These are phyloP conservation scores for Yamadazyma aaseri DNA, from an alignment of 1,139 yeast genomes.

Conservation along the genomic window DNA sequence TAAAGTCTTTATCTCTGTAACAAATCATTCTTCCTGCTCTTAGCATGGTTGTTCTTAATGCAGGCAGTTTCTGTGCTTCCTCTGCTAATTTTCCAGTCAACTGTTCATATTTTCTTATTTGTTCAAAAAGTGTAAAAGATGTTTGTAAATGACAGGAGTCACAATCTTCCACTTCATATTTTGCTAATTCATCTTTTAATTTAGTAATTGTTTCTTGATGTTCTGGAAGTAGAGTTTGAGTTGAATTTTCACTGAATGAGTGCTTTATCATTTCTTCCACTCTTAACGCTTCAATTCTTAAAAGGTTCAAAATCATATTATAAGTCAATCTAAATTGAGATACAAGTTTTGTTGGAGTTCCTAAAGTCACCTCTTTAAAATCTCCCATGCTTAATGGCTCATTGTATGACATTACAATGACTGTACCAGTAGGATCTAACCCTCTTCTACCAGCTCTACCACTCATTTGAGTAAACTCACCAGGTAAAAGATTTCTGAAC, in stretches of 20 bases:
- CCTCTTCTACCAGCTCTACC: constrained; percentile 99
- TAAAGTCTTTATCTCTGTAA: constrained; percentile 47
- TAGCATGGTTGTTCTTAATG: constrained; percentile 44
- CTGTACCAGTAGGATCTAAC: constrained; percentile 89
- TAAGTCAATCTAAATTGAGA: constrained; percentile 94
- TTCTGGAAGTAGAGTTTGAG: constrained; percentile 84
- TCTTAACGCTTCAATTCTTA: constrained; percentile 88
- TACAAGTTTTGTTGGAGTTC: constrained; percentile 82
- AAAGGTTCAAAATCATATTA: constrained; percentile 87
- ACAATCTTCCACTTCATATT: constrained; percentile 37
- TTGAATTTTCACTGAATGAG: constrained; percentile 87
- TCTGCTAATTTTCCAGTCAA: constrained; percentile 44
- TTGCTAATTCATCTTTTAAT: constrained; percentile 47
- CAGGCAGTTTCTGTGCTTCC: constrained; percentile 48
- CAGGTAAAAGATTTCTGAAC: constrained; percentile 81
- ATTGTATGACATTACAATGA: constrained; percentile 85
- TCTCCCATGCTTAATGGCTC: constrained; percentile 61
- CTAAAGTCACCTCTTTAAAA: constrained; percentile 79
- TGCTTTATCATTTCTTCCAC: constrained; percentile 98
- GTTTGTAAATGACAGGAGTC: constrained; percentile 35
- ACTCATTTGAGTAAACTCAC: constrained; percentile 98
- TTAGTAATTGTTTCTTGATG: constrained; percentile 66
- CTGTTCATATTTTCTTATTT: constrained; percentile 45
- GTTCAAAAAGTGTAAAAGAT: constrained; percentile 45
- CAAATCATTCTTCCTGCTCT: constrained; percentile 61